phyloP scores from a whole-genome alignment of 169 alveolate species.

The Eimeria falciformis region DNA sequence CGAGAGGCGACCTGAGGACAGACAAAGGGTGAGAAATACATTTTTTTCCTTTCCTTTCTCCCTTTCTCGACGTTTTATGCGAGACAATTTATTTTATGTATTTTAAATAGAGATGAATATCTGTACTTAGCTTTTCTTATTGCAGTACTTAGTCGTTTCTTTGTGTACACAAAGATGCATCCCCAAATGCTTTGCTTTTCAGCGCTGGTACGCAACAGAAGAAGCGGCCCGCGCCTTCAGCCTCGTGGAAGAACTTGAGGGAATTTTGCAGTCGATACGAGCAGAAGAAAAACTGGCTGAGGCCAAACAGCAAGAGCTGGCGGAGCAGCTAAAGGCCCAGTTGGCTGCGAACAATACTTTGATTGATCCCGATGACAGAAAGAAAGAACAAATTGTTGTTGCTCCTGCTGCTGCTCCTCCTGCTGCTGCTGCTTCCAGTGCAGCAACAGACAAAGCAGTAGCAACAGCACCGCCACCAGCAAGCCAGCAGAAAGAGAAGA shows the following conservation, averaged over 20 bases:
- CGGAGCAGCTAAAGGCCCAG: slow-evolving; percentile 64
- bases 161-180: not conserved
- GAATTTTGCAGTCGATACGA: not conserved
- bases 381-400: not conserved
- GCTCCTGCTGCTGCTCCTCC: not conserved
- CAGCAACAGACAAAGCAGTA: not conserved
- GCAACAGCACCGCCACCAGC: slow-evolving; percentile 10
- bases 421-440: not conserved
- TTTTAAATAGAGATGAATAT: not conserved
- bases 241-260: slow-evolving; percentile 50
- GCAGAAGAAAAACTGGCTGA: slow-evolving; percentile 32
- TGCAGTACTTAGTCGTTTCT: not conserved
- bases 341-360: slow-evolving; percentile 17
- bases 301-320: slow-evolving; percentile 48
- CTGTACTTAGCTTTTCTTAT: not conserved
- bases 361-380: not conserved
- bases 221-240: slow-evolving; percentile 61
- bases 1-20: slow-evolving; percentile 72
- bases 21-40: slow-evolving; percentile 28
- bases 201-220: slow-evolving; percentile 74
- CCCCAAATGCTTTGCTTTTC: not conserved
- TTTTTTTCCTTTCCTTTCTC: not conserved
- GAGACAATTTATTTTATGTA: not conserved
- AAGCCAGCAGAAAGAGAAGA: not conserved
- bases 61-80: not conserved